These are phyloP conservation scores for Boletus calvinii DNA, from an alignment of 1,284 basidiomycete genomes.

Conservation along the genomic window DNA sequence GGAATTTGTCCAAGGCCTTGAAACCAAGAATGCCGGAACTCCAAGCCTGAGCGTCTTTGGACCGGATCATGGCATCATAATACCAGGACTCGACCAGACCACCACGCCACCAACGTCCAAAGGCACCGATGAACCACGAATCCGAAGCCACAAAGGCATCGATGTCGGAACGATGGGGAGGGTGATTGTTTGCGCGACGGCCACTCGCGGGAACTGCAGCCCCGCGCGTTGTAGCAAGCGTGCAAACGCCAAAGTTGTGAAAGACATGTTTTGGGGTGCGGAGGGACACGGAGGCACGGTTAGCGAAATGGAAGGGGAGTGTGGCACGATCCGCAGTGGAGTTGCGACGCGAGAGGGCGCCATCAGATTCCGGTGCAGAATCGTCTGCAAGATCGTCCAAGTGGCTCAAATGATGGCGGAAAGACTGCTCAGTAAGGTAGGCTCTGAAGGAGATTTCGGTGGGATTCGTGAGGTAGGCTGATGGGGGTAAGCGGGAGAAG, in stretches of 20 bases:
- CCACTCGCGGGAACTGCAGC: conserved; percentile 24
- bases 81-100: conserved; percentile 71
- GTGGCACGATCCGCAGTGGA: conserved; percentile 30
- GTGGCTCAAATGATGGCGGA: conserved; percentile 88
- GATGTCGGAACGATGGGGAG: conserved; percentile 34
- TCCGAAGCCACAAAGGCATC: conserved; percentile 59
- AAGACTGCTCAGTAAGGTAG: conserved; percentile 93
- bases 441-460: conserved; percentile 89
- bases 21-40: conserved; percentile 71
- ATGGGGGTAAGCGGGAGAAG: conserved; percentile 12
- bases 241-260: conserved; percentile 82
- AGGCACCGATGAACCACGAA: conserved; percentile 85
- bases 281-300: conserved; percentile 87
- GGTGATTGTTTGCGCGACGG: conserved; percentile 20
- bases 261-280: conserved; percentile 92
- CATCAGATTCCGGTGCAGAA: conserved; percentile 36
- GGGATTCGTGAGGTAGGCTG: conserved; percentile 93
- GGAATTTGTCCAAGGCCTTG: conserved; percentile 64
- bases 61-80: conserved; percentile 59
- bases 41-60: conserved; percentile 71
- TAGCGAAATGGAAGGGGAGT: conserved; percentile 80
- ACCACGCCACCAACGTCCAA: conserved; percentile 86
- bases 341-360: conserved; percentile 31
- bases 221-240: conserved; percentile 58
- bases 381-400: conserved; percentile 72